Evolutionary conservation across 2,329 filamentous ascomycete species (phyloP), one percentile per base, ranked within the genome.

Genomic region (Aspergillus felis): DNA sequence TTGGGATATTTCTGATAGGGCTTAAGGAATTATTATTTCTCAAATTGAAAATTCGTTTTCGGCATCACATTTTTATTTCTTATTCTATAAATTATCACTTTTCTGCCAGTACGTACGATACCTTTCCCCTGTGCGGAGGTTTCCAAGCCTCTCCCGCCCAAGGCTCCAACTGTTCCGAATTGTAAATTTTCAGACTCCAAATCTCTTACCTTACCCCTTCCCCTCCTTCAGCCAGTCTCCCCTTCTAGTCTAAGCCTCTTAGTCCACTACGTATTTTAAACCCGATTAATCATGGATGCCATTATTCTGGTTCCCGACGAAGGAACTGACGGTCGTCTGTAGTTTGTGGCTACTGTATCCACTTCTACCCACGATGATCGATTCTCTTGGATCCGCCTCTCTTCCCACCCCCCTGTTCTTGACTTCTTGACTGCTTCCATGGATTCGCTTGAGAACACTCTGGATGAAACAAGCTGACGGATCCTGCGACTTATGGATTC

Each of bases 351-450:
- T 64, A 57, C 54, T 51, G 61, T 63, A 63, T 55, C 64, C 60
- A 65, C 63, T 57, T 53, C 53, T 59, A 57, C 60, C 59, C 59
- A 65, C 59, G 65, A 68, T 67, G 65, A 63, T 65, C 65, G 53
- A 50, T 59, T 57, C 53, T 56, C 32, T 44, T 25, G 49, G 17
- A 42, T 32, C 47, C 38, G 25, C 50, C 50, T 53, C 42, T 59
- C 51, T 52, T 57, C 46, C 46, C 54, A 59, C 53, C 53, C 29
- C 29, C 55, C 53, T 35, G 44, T 56, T 51, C 60, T 57, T 64
- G 57, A 25, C 32, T 61, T 63, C 51, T 59, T 57, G 49, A 52
- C 54, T 54, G 48, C 51, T 61, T 57, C 59, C 55, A 64, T 61
- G 56, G 60, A 56, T 61, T 29, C 28, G 28, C 10, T 29, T 29